Evolutionary conservation across 768 basidiomycete species (phyloP).

Genomic region (Podaxis sp.): DNA sequence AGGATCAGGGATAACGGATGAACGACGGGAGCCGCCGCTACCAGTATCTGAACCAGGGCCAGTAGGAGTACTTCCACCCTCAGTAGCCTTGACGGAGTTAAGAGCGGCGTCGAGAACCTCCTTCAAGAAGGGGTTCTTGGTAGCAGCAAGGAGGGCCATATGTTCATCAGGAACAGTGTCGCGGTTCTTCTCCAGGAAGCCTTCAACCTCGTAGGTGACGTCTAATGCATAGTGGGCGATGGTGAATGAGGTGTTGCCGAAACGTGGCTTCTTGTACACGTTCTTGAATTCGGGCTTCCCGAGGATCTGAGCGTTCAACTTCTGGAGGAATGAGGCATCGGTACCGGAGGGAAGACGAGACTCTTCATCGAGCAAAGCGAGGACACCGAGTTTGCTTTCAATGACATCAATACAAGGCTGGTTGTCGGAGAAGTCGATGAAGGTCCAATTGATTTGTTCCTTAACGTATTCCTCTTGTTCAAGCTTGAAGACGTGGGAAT

Average conservation of each 20-base stretch:
- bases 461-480: constrained; percentile 99
- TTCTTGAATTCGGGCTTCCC: constrained; percentile 80
- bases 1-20: constrained; percentile 85
- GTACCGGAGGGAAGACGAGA: constrained; percentile 93
- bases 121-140: constrained; percentile 90
- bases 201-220: constrained; percentile 97
- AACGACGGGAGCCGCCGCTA: constrained; percentile 74
- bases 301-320: constrained; percentile 79
- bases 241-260: constrained; percentile 95
- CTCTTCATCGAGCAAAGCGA: constrained; percentile 95
- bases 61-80: constrained; percentile 70
- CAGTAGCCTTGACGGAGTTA: constrained; percentile 62
- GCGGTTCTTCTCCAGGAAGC: constrained; percentile 98
- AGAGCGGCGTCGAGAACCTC: constrained; percentile 93
- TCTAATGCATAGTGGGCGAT: constrained; percentile 98
- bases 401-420: constrained; percentile 99
- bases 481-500: constrained; percentile 98
- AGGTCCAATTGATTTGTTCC: constrained; percentile 99
- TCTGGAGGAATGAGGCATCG: constrained; percentile 90
- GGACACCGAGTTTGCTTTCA: constrained; percentile 93
- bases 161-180: constrained; percentile 99
- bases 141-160: constrained; percentile 79
- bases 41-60: constrained; percentile 77
- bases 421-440: constrained; percentile 99
- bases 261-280: constrained; percentile 98